Base-by-base conservation (phyloP, 768 basidiomycete species). In the Leucocoprinus leucothites region DNA sequence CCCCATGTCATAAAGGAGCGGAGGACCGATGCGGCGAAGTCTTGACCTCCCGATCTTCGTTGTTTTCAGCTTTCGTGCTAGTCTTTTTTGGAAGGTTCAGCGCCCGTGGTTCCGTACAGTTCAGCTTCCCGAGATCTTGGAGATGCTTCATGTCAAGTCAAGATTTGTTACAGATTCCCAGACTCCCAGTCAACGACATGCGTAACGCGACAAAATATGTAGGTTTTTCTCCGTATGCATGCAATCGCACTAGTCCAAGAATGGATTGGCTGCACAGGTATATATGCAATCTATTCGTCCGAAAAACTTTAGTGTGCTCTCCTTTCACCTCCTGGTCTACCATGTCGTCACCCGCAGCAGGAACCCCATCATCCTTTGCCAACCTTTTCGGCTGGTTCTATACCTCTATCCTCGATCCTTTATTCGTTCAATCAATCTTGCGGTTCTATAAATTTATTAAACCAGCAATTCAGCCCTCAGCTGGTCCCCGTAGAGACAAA, bases 171-270 rank as follows among this genome's bases (percentile, higher is more conserved):
- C n/a, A n/a, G n/a, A n/a, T n/a, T n/a, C n/a, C n/a, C n/a, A n/a
- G n/a, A n/a, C n/a, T n/a, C n/a, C n/a, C n/a, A n/a, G n/a, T n/a
- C n/a, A n/a, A n/a, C n/a, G n/a, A n/a, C n/a, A n/a, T n/a, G n/a
- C n/a, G n/a, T n/a, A n/a, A n/a, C n/a, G n/a, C n/a, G n/a, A n/a
- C n/a, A n/a, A n/a, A n/a, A n/a, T n/a, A n/a, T n/a, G n/a, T n/a
- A n/a, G n/a, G n/a, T n/a, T n/a, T n/a, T n/a, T n/a, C n/a, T n/a
- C n/a, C n/a, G n/a, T n/a, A n/a, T n/a, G n/a, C n/a, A n/a, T n/a
- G 53, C 21, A 43, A 40, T 44, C 22, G 42, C 14, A 26, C 51
- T 53, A 53, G 51, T 44, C 31, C 34, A 19, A 53, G 51, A 53
- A 53, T 45, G 14, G 51, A 14, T 44, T 45, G 31, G 31, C 9